Evolutionary conservation across 306 rosid genomes (phyloP), one percentile per base, ranked within the genome.

Genomic region (Sicyos baderoa): DNA sequence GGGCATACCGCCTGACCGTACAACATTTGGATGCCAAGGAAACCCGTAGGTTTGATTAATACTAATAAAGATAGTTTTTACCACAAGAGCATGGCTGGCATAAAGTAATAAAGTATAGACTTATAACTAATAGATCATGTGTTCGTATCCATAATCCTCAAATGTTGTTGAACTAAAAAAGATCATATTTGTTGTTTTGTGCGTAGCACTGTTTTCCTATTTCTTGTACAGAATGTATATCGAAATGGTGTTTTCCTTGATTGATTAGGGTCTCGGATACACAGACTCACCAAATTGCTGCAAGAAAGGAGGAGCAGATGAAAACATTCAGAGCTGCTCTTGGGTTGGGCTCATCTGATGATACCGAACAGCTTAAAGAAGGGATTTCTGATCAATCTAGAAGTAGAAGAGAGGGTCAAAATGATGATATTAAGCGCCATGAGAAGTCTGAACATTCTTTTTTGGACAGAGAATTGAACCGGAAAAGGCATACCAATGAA

Each of bases 241-340:
- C 13, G 29, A 52, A 51, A 71, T 71, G 50, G 19, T 25, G 8
- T 72, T 6, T 29, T 69, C 29, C 25, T 29, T 45, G 29, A n/a
- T 74, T 66, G 17, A 21, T 3, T 75, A 94, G 99, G 84, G 55
- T 88, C 75, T 82, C 92, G 6, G 92, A 90, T 68, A 94, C 97
- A 1, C 99, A 94, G 82, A 90, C 88, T 18, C 99, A 94, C 76
- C 99, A 94, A 76, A 81, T 94, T 73, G 99, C 99, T 51, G 99
- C 99, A 16, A 85, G 99, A 76, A 94, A 94, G 74, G 97, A 94
- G 83, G 91, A 80, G 71, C 99, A 94, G 76, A 88, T 90, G 95
- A 96, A 90, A 74, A 78, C 90, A 7, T 75, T 94, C 59, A 94
- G 89, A 82, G 90, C 88, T 71, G 99, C 97, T 55, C 80, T 94